phyloP scores from a whole-genome alignment of 106 monocot genomes.

The Dendrobium officinale region DNA sequence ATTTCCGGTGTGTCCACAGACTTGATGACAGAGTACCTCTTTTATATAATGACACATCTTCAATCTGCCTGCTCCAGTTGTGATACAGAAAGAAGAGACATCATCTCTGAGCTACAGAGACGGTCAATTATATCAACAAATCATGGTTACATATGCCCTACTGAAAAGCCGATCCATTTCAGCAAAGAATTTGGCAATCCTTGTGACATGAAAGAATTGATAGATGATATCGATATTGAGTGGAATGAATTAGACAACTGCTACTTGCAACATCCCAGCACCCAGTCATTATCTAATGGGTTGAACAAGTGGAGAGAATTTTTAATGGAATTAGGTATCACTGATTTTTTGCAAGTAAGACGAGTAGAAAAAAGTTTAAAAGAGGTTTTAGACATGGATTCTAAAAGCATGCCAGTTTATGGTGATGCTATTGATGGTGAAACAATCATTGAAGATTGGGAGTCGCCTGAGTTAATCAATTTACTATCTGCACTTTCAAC shows the following conservation, averaged over 20 bases:
- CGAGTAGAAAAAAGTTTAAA: conserved; percentile 23
- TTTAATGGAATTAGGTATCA: conserved; percentile 40
- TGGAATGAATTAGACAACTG: conserved; percentile 42
- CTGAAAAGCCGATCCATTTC: conserved; percentile 42
- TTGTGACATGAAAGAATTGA: conserved; percentile 23
- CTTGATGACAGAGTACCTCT: conserved; percentile 47
- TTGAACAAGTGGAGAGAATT: conserved; percentile 48
- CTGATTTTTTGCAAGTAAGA: conserved; percentile 56
- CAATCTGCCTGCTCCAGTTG: conserved; percentile 35
- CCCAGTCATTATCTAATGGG: conserved; percentile 5
- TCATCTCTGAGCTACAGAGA: conserved; percentile 24
- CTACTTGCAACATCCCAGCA: conserved; percentile 47
- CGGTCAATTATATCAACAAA: conserved; percentile 32
- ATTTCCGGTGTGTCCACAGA: conserved; percentile 4
- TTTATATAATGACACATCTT: conserved; percentile 52
- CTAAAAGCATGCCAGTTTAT: not conserved
- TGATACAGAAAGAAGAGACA: conserved; percentile 27
- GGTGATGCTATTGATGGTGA: conserved; percentile 1
- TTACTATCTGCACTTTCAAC: conserved; percentile 34
- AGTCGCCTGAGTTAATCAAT: conserved; percentile 42
- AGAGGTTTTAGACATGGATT: conserved; percentile 8
- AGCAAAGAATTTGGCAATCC: conserved; percentile 42
- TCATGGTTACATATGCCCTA: conserved; percentile 46
- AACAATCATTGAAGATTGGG: conserved; percentile 35
- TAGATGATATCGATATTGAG: conserved; percentile 20